These are phyloP conservation scores for Noccaea caerulescens DNA, from an alignment of 345 rosid species.

Conservation along the genomic window DNA sequence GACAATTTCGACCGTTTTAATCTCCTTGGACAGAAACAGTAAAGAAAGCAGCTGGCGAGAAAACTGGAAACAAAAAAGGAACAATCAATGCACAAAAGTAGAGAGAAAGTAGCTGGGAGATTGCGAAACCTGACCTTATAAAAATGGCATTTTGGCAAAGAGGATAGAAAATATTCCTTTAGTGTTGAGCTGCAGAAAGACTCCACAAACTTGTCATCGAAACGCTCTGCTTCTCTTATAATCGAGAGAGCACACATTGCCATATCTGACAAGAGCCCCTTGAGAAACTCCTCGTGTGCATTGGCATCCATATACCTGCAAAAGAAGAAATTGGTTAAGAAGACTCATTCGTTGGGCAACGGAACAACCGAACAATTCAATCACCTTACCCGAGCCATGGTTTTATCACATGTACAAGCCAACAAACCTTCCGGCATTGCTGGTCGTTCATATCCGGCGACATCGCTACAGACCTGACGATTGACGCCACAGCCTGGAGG, in stretches of 20 bases:
- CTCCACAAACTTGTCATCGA: background rate
- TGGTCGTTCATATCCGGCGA: background rate
- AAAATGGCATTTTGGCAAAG: conserved; percentile 17
- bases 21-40: conserved; percentile 15
- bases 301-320: conserved; percentile 11
- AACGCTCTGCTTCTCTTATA: conserved; percentile 14
- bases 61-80: background rate
- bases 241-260: conserved; percentile 20
- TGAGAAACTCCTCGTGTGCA: background rate
- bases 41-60: conserved; percentile 6
- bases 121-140: conserved; percentile 10
- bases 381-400: conserved; percentile 11
- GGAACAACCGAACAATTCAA: background rate
- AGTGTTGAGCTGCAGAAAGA: conserved; percentile 3
- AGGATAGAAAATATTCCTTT: background rate
- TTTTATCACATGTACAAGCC: background rate
- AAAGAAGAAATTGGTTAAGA: background rate
- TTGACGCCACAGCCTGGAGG: background rate
- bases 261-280: conserved; percentile 6
- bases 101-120: background rate
- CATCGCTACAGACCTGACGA: conserved; percentile 6
- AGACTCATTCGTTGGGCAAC: background rate
- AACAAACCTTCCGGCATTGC: background rate
- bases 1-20: background rate
- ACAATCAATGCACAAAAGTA: background rate